Base-by-base conservation (phyloP, 371 early-diverging fungal genomes). In the Synchytrium microbalum region DNA sequence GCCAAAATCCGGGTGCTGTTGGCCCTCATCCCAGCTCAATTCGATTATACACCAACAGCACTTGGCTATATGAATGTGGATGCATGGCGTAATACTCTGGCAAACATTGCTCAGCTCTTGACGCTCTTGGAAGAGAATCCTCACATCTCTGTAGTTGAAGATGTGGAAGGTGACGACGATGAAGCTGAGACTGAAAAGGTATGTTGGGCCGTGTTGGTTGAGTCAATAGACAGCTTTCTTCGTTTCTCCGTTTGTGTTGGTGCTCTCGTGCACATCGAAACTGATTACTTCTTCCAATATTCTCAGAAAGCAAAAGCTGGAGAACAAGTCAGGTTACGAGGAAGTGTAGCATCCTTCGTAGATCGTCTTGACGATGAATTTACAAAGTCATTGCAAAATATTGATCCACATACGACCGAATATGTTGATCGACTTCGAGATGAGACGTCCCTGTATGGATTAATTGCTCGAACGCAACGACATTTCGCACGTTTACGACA, bases 321-420 rank as follows among this genome's bases (percentile, higher is more conserved):
- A 31, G 73, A 83, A 58, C 68, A 78, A 32, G 79, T 92, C 62
- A 55, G 58, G 5, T 63, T 88, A 33, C 90, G 86, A 61, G 98
- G 98, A 60, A 92, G 92, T 31, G 75, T 97, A 61, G 81, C 89
- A 66, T 86, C 93, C 58, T 88, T 92, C 62, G 80, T 96, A 32
- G 96, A 95, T 69, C 90, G 97, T 53, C 75, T 97, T 46, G 96
- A 96, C 78, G 96, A 97, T 57, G 99, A 97, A 78, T 97, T 95
- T 77, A 91, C 85, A 64, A 91, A 91, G 74, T 87, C 92, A 16
- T 85, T 98, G 54, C 95, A 93, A 76, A 87, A 86, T 77, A 90
- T 92, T 67, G 99, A 97, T 75, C 94, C 97, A 63, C 94, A 95
- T 75, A 89, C 96, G 32, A 88, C 90, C 61, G 96, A 98, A 69